These are phyloP conservation scores for Pseudocercospora musae DNA, from an alignment of 2,329 filamentous ascomycete species.

Conservation along the genomic window DNA sequence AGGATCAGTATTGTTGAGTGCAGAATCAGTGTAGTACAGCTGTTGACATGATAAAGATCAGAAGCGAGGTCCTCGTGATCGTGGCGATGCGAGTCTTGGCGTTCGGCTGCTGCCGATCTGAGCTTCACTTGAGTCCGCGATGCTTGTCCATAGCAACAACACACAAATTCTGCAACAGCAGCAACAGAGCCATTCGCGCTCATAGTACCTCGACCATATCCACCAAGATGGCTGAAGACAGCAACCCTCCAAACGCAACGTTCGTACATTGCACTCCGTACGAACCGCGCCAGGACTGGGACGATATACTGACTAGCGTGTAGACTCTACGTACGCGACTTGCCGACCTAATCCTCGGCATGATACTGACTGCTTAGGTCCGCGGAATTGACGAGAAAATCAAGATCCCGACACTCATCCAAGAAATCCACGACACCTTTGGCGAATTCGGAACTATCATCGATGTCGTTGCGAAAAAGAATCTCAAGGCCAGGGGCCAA, in stretches of 20 bases:
- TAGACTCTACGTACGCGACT: constrained; percentile 35
- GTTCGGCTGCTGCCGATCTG: not conserved
- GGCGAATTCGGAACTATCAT: constrained; percentile 82
- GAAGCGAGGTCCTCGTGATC: not conserved
- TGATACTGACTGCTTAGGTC: constrained; percentile 40
- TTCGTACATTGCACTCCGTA: constrained; percentile 44
- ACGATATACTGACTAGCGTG: constrained; percentile 22
- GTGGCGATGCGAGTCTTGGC: not conserved
- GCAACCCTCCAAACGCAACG: constrained; percentile 37
- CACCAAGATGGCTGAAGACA: constrained; percentile 16
- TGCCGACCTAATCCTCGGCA: not conserved
- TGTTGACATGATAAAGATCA: not conserved
- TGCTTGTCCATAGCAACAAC: not conserved
- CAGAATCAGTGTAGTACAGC: not conserved
- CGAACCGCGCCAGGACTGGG: constrained; percentile 31
- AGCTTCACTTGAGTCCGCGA: not conserved
- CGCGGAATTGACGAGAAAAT: constrained; percentile 91
- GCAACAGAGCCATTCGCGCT: not conserved
- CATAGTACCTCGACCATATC: not conserved
- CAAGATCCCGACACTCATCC: constrained; percentile 73
- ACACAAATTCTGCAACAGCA: not conserved
- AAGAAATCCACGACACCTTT: constrained; percentile 74
- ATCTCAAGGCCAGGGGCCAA: constrained; percentile 88
- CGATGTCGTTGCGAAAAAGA: constrained; percentile 84
- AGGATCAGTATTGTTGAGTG: not conserved